A percentile compares a stretch with the other conserved stretches of the same genome.
These are phyloP conservation scores for Suillus clintonianus DNA, from an alignment of 768 basidiomycete genomes.

Conservation along the genomic window DNA sequence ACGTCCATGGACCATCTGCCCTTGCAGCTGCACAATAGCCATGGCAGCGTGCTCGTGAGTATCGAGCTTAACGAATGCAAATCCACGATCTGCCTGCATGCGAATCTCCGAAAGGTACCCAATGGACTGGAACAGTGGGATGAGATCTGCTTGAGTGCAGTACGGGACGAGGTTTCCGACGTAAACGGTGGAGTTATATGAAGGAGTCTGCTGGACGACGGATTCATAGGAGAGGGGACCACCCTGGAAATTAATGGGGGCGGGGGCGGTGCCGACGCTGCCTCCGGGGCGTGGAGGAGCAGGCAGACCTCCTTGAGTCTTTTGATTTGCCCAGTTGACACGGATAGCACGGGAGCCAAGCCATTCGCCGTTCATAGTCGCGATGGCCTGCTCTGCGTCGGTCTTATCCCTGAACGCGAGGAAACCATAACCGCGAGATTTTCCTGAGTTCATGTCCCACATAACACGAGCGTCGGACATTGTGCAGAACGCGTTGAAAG, in stretches of 20 bases:
- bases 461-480: constrained; percentile 98
- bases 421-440: constrained; percentile 97
- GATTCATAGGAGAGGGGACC: constrained; percentile 89
- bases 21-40: constrained; percentile 96
- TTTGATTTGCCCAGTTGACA: constrained; percentile 99
- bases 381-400: constrained; percentile 98
- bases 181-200: constrained; percentile 95
- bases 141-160: constrained; percentile 95
- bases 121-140: constrained; percentile 97
- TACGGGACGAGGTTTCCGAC: constrained; percentile 98
- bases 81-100: constrained; percentile 98
- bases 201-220: constrained; percentile 91
- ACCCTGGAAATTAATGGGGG: constrained; percentile 89
- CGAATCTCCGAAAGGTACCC: constrained; percentile 98
- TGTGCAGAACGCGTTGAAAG: constrained; percentile 95
- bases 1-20: constrained; percentile 94
- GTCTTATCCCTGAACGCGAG: constrained; percentile 98
- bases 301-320: constrained; percentile 72
- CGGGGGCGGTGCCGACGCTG: constrained; percentile 67
- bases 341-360: constrained; percentile 96
- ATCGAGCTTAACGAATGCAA: constrained; percentile 98
- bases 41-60: constrained; percentile 98
- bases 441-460: constrained; percentile 99
- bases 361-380: constrained; percentile 99
- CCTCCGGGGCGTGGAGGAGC: constrained; percentile 44